phyloP scores from a whole-genome alignment of 768 basidiomycete genomes.

The Russula sp. region DNA sequence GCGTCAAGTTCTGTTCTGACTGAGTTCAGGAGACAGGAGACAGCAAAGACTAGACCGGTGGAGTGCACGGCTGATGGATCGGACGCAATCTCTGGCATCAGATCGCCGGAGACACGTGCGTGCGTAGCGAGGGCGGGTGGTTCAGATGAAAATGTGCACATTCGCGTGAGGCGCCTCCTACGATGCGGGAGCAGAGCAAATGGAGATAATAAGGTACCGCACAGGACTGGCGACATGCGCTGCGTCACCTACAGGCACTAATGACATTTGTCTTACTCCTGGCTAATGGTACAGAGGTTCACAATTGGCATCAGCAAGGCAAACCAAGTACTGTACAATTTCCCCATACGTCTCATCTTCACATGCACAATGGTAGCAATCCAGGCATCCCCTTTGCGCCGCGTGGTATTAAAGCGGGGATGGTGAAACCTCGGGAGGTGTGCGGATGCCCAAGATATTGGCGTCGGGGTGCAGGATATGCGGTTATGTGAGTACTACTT shows the following conservation, averaged over 20 bases:
- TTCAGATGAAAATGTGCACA: background rate
- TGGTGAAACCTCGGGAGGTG: background rate
- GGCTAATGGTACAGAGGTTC: background rate
- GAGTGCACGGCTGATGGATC: background rate
- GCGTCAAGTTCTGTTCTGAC: background rate
- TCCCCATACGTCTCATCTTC: background rate
- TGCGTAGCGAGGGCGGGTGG: background rate
- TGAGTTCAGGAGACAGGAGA: background rate
- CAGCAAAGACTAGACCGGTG: background rate
- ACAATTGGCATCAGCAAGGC: background rate
- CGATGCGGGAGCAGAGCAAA: background rate
- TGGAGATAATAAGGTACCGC: background rate
- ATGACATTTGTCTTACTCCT: background rate
- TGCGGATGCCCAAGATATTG: background rate
- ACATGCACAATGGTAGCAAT: background rate
- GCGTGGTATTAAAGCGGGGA: background rate
- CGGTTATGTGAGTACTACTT: background rate
- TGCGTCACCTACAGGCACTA: background rate
- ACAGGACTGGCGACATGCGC: background rate
- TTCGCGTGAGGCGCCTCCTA: no score
- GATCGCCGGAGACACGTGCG: background rate
- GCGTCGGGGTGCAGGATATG: background rate
- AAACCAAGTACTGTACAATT: background rate
- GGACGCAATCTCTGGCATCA: background rate
- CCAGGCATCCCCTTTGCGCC: background rate